Evolutionary conservation across 176 grass and related monocot species (phyloP).

Genomic region (Aegilops longissima): DNA sequence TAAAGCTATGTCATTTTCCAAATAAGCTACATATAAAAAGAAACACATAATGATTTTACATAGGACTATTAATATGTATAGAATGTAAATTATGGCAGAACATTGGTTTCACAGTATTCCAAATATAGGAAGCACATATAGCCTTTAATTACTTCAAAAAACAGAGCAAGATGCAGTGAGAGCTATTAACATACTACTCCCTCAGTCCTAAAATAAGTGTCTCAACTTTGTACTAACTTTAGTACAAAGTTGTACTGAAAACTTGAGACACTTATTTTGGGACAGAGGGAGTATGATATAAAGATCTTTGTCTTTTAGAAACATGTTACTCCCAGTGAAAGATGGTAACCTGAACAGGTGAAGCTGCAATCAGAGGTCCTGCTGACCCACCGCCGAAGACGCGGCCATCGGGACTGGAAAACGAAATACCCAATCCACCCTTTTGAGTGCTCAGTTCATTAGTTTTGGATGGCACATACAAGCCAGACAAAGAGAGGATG

Average conservation of each 20-base stretch:
- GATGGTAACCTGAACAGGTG: constrained; percentile 51
- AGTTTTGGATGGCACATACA: constrained; percentile 56
- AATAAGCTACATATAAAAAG: neutral
- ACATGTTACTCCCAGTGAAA: neutral
- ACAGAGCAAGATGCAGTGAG: neutral
- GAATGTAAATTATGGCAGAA: neutral
- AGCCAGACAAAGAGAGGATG: constrained; percentile 65
- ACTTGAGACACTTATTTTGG: too few species aligned
- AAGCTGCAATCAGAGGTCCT: constrained; percentile 59
- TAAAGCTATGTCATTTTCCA: neutral
- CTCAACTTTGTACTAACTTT: too few species aligned
- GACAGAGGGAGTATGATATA: too few species aligned
- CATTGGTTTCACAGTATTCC: neutral
- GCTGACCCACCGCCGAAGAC: constrained; percentile 57
- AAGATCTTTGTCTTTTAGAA: neutral
- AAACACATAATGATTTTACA: neutral
- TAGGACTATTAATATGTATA: neutral
- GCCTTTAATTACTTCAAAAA: neutral
- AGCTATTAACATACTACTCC: neutral
- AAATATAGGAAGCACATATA: neutral
- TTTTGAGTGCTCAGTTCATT: constrained; percentile 42
- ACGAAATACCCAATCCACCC: constrained; percentile 48
- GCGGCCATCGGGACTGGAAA: constrained; percentile 51
- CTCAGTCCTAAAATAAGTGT: too few species aligned
- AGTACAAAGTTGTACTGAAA: too few species aligned